Conservation (phyloP, 495 filamentous ascomycete genomes). For the Penicillium roqueforti region DNA sequence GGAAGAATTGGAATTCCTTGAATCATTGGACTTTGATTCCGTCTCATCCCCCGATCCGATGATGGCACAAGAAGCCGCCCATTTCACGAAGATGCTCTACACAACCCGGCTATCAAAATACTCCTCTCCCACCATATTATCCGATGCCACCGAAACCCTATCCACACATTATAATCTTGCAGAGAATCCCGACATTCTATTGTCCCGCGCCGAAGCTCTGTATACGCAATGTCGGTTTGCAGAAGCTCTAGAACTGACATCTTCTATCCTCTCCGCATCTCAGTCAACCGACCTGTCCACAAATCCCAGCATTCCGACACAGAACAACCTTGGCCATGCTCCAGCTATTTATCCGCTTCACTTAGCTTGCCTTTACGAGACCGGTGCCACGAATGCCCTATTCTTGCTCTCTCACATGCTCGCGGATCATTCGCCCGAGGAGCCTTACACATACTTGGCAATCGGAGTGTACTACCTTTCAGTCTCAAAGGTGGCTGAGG, state of each 20-base stretch:
- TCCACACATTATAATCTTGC: constrained; percentile 89
- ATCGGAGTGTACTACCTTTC: constrained; percentile 94
- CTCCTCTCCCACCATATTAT: constrained; percentile 77
- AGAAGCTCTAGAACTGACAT: constrained; percentile 78
- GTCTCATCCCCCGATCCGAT: constrained; percentile 59
- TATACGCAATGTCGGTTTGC: constrained; percentile 94
- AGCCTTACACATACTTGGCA: constrained; percentile 86
- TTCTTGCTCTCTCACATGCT: constrained; percentile 94
- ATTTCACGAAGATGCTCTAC: constrained; percentile 96
- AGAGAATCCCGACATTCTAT: constrained; percentile 83
- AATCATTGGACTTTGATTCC: constrained; percentile 85
- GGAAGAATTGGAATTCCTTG: constrained; percentile 91
- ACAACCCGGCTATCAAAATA: constrained; percentile 96
- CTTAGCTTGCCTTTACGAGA: constrained; percentile 86
- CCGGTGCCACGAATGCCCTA: constrained; percentile 76
- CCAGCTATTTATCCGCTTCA: constrained; percentile 87
- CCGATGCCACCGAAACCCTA: constrained; percentile 82
- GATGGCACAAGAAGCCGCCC: constrained; percentile 72
- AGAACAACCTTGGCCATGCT: constrained; percentile 73
- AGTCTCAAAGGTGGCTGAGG: constrained; percentile 85
- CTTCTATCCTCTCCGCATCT: constrained; percentile 64
- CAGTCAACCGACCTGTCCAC: constrained; percentile 28
- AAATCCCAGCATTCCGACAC: constrained; percentile 23
- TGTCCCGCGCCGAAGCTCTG: constrained; percentile 85
- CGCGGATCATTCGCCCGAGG: constrained; percentile 85